A percentile compares a stretch with the other conserved stretches of the same genome.
Conservation (phyloP, 345 rosid genomes). For the Mallotus nudiflorus region DNA sequence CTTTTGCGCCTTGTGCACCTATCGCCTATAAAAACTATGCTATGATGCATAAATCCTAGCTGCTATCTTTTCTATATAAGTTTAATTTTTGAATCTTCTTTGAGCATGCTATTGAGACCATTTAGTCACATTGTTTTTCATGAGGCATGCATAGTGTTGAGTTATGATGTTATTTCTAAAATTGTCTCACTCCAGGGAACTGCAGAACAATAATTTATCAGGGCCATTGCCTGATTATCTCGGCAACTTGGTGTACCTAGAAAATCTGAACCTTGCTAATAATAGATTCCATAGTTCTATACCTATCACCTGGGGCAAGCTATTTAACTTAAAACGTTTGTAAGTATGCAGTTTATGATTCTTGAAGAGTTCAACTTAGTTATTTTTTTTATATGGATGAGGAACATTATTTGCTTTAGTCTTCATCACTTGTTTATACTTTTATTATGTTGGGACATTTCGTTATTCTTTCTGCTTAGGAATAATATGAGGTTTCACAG, state of each 20-base stretch:
- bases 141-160: neutral
- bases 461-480: neutral
- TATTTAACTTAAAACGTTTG: slow-evolving; percentile 68
- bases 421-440: neutral
- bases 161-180: neutral
- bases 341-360: slow-evolving; percentile 34
- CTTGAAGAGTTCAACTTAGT: neutral
- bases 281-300: slow-evolving; percentile 76
- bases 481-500: neutral
- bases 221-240: slow-evolving; percentile 75
- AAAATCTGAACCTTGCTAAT: slow-evolving; percentile 68
- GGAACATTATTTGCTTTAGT: neutral
- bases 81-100: neutral
- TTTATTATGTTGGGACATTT: neutral
- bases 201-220: slow-evolving; percentile 70
- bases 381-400: neutral
- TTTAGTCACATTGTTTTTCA: neutral
- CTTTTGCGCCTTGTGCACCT: too few species aligned
- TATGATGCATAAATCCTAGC: too few species aligned
- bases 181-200: slow-evolving; percentile 55
- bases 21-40: too few species aligned
- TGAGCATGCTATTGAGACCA: neutral
- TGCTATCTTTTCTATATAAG: neutral
- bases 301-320: slow-evolving; percentile 65
- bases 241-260: slow-evolving; percentile 56